These are phyloP conservation scores for Nissolia schottii DNA, from an alignment of 306 rosid genomes.

Conservation along the genomic window DNA sequence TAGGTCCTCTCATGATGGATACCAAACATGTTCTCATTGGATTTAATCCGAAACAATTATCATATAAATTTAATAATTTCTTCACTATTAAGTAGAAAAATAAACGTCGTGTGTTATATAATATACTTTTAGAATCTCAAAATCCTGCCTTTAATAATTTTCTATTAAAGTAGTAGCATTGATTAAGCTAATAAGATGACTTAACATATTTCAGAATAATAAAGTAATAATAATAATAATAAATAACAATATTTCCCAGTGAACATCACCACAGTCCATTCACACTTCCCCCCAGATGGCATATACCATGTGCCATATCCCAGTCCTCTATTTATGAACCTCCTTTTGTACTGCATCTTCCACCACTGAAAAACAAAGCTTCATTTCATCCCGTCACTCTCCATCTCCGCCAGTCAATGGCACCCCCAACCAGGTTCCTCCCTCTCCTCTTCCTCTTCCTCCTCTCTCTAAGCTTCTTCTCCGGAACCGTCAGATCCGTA, in stretches of 20 bases:
- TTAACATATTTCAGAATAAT: neutral
- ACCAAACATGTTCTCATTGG: too few relatives aligned
- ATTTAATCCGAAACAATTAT: too few relatives aligned
- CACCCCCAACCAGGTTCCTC: slow-evolving; percentile 1
- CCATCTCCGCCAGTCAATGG: slow-evolving; percentile 17
- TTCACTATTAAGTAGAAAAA: too few relatives aligned
- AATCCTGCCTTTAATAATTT: neutral
- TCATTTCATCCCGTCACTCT: neutral
- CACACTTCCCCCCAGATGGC: neutral
- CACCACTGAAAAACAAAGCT: too few relatives aligned
- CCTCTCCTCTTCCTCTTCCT: slow-evolving; percentile 10
- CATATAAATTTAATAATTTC: too few relatives aligned
- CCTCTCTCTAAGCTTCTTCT: slow-evolving; percentile 25
- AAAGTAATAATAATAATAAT: neutral
- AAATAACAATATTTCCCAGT: too few relatives aligned
- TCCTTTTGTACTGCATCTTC: neutral
- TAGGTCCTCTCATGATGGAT: too few relatives aligned
- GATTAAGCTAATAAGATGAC: neutral
- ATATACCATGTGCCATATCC: neutral
- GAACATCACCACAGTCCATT: neutral
- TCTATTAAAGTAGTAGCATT: neutral
- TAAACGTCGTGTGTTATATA: too few relatives aligned
- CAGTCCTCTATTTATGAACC: slow-evolving; percentile 4
- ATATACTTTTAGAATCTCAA: too few relatives aligned
- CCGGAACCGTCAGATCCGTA: slow-evolving; percentile 33